Conservation (phyloP, 306 rosid species). For the Acacia acuminata region DNA sequence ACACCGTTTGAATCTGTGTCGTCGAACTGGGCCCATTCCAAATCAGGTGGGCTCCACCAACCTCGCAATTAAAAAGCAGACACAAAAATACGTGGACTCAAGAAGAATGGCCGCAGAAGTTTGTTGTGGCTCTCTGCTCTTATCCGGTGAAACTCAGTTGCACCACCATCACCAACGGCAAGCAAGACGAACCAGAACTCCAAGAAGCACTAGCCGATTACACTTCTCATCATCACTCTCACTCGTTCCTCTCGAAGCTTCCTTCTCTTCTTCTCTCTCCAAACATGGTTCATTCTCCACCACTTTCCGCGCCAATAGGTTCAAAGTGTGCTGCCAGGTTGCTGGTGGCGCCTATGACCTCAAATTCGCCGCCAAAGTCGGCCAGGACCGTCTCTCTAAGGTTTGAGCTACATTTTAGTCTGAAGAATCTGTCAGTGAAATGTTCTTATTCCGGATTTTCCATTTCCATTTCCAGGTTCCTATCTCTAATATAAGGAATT, state of each 20-base stretch:
- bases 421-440: not conserved
- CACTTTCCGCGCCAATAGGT: constrained; percentile 23
- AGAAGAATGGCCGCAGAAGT: constrained; percentile 66
- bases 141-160: constrained; percentile 60
- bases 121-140: constrained; percentile 58
- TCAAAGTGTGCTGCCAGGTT: constrained; percentile 47
- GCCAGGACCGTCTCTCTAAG: constrained; percentile 80
- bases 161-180: constrained; percentile 17
- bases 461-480: constrained; percentile 71
- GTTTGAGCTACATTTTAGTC: constrained; percentile 23
- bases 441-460: not conserved
- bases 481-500: constrained; percentile 72
- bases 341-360: constrained; percentile 46
- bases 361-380: constrained; percentile 48
- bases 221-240: constrained; percentile 24
- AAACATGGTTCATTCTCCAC: constrained; percentile 24
- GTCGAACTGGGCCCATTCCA: not conserved
- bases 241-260: constrained; percentile 11
- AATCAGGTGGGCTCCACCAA: not conserved
- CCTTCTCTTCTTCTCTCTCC: constrained; percentile 27
- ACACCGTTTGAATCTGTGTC: not conserved
- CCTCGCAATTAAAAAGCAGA: not conserved
- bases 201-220: constrained; percentile 33
- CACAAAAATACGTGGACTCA: not conserved
- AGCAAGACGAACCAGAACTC: constrained; percentile 21